phyloP scores from a whole-genome alignment of 768 basidiomycete species.

The Albatrellus ellisii region DNA sequence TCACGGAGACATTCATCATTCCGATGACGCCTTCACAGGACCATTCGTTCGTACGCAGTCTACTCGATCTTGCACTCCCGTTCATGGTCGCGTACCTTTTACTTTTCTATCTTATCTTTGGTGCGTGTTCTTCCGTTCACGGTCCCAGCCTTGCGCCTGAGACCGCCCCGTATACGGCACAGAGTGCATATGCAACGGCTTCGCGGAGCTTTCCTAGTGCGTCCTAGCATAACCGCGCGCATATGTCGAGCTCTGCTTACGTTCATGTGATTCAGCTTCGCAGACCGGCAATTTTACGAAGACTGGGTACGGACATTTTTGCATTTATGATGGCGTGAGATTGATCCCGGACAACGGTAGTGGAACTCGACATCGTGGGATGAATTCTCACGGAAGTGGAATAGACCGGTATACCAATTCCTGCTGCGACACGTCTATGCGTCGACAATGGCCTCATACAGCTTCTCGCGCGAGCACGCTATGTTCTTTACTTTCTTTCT shows the following conservation, averaged over 20 bases:
- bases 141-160: not conserved
- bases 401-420: constrained; percentile 91
- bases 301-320: constrained; percentile 56
- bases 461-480: constrained; percentile 64
- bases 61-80: constrained; percentile 81
- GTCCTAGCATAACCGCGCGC: constrained; percentile 15
- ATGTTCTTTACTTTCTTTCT: constrained; percentile 90
- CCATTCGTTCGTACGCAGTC: constrained; percentile 59
- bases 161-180: constrained; percentile 7
- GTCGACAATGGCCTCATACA: constrained; percentile 67
- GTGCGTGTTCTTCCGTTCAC: constrained; percentile 24
- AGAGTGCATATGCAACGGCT: constrained; percentile 96
- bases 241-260: not conserved
- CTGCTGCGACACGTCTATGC: constrained; percentile 93
- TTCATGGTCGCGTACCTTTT: constrained; percentile 90
- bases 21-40: constrained; percentile 60
- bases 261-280: constrained; percentile 56
- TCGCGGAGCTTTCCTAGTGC: constrained; percentile 85
- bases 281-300: constrained; percentile 95
- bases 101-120: constrained; percentile 78
- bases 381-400: constrained; percentile 97
- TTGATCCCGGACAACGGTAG: constrained; percentile 23
- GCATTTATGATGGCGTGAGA: not conserved
- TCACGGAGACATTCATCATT: constrained; percentile 89
- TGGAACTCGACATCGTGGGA: constrained; percentile 98